Evolutionary conservation across 208 protist species (phyloP), one percentile per base, ranked within the genome.

Genomic region (Leishmania tarentolae): DNA sequence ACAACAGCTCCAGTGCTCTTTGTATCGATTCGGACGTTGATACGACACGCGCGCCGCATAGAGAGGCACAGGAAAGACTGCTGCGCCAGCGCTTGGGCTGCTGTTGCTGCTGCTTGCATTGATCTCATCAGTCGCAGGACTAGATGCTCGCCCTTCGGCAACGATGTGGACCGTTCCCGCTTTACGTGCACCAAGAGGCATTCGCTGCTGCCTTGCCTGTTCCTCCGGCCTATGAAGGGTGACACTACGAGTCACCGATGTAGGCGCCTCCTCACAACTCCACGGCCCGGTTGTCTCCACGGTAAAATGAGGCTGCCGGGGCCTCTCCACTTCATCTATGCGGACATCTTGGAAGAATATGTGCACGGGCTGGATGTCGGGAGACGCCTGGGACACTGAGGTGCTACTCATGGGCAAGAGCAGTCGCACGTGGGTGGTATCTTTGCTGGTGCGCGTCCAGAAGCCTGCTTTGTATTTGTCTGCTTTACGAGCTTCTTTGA

Each of bases 21-120:
- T 84, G 71, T 78, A 80, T 69, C 47, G 47, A 65, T 76, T 84
- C n/a, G 81, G 76, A n/a, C 71, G 81, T 31, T 65, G 68, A 50
- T 84, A 80, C 28, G 70, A 59, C 46, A 74, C 76, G 13, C 59
- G 59, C 31, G 81, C 81, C 46, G 73, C 42, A 50, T 81, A 84
- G 35, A 84, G 81, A n/a, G 81, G 81, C 19, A 80, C 42, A 9
- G 71, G 4, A n/a, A 53, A 61, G 56, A 63, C 28, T 17, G 44
- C 9, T 42, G 28, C 21, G 28, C 1, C 65, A n/a, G 65, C 1
- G 15, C 13, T 35, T 46, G 31, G 19, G 37, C 52, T 74, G 63
- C 8, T 37, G 61, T 13, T 56, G 46, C 35, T 47, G 40, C 37
- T 79, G 40, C 35, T 47, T 8, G 8, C 42, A 42, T 40, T 63